Percentiles rank a stretch among this genome's conserved stretches.
Evolutionary conservation across 2,329 filamentous ascomycete species (phyloP).

Genomic region (Botryotinia convoluta): DNA sequence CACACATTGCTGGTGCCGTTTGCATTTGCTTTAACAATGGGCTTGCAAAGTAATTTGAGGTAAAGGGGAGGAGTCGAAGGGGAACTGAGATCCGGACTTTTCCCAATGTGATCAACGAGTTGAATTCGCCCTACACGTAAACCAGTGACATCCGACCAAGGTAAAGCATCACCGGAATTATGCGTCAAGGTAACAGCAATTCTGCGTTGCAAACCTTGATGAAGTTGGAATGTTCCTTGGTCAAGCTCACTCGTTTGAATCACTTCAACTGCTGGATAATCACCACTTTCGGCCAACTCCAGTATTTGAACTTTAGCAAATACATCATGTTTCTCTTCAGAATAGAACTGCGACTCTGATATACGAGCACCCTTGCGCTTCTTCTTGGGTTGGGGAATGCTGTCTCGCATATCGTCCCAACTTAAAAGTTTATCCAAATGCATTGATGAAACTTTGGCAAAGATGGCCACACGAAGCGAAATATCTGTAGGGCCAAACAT

Average conservation of each 20-base stretch:
- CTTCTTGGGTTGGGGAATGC: conserved; percentile 56
- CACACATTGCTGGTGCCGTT: conserved; percentile 88
- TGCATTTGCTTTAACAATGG: conserved; percentile 77
- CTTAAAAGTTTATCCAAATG: conserved; percentile 95
- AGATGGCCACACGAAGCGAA: conserved; percentile 81
- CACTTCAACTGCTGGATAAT: conserved; percentile 90
- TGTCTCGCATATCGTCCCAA: conserved; percentile 97
- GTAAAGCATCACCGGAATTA: conserved; percentile 81
- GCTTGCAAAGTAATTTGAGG: conserved; percentile 73
- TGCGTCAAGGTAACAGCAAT: conserved; percentile 88
- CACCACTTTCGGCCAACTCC: conserved; percentile 86
- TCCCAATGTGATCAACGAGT: conserved; percentile 80
- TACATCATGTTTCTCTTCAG: conserved; percentile 90
- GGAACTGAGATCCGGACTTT: conserved; percentile 74
- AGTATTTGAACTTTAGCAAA: conserved; percentile 85
- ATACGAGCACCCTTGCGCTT: conserved; percentile 61
- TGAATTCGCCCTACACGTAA: conserved; percentile 79
- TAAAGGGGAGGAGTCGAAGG: conserved; percentile 66
- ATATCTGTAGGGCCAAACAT: conserved; percentile 72
- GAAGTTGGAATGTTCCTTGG: conserved; percentile 87
- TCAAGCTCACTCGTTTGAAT: conserved; percentile 82
- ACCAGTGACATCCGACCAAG: conserved; percentile 79
- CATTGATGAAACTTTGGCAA: conserved; percentile 86
- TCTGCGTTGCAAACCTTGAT: conserved; percentile 88
- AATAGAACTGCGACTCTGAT: conserved; percentile 88